Conservation (phyloP, 2,329 filamentous ascomycete genomes). For the Fusarium sp. region DNA sequence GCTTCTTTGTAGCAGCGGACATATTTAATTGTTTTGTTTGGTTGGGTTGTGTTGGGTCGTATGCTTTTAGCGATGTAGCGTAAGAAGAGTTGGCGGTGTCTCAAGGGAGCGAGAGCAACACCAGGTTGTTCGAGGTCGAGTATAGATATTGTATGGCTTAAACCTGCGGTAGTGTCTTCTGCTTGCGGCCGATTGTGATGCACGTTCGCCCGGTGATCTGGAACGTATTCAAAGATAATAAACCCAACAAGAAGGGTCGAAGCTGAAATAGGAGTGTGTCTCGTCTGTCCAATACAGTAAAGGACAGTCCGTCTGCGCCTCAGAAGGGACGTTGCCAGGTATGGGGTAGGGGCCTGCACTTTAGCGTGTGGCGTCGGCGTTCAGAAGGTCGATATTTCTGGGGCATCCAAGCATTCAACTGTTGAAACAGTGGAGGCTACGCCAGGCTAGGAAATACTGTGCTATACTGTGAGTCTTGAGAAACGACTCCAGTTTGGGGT, state of each 20-base stretch:
- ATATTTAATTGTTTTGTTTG: slow-evolving; percentile 47
- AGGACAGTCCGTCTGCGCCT: slow-evolving; percentile 35
- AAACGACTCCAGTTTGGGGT: not conserved
- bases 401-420: slow-evolving; percentile 20
- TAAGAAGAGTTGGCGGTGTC: slow-evolving; percentile 27
- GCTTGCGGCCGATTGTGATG: slow-evolving; percentile 28
- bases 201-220: slow-evolving; percentile 40
- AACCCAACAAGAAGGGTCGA: slow-evolving; percentile 32
- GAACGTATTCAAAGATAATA: slow-evolving; percentile 30
- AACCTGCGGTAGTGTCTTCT: slow-evolving; percentile 19
- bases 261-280: slow-evolving; percentile 40
- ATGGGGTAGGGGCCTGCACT: slow-evolving; percentile 24
- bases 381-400: slow-evolving; percentile 36
- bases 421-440: slow-evolving; percentile 25
- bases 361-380: slow-evolving; percentile 35
- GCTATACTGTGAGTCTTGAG: not conserved
- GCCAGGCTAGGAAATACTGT: slow-evolving; percentile 8
- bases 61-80: slow-evolving; percentile 15
- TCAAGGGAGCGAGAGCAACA: slow-evolving; percentile 9
- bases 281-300: slow-evolving; percentile 9
- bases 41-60: slow-evolving; percentile 23
- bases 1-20: slow-evolving; percentile 65
- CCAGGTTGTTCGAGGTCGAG: slow-evolving; percentile 6
- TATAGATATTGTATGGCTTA: slow-evolving; percentile 28
- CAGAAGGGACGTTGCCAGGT: slow-evolving; percentile 36